These are phyloP conservation scores for Pogostemon cablin DNA, from an alignment of 257 asterid species.

Conservation along the genomic window DNA sequence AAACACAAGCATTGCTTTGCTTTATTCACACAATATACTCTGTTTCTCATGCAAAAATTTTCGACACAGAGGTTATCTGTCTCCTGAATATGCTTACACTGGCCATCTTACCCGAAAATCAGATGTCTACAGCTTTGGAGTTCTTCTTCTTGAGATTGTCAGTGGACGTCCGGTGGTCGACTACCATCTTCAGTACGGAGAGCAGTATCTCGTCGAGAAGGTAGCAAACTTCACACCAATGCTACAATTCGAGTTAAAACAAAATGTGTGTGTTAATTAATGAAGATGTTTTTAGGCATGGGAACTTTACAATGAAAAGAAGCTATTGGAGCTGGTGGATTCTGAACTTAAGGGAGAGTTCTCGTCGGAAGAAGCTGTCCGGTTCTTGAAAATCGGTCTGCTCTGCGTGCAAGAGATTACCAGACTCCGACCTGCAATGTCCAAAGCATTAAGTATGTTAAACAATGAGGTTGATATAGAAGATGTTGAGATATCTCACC, in stretches of 20 bases:
- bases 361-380: conserved; percentile 50
- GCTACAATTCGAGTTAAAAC: neutral
- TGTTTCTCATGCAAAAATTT: conserved; percentile 17
- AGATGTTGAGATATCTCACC: conserved; percentile 46
- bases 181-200: conserved; percentile 63
- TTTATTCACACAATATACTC: neutral
- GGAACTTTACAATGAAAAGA: conserved; percentile 54
- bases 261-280: neutral
- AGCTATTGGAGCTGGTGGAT: conserved; percentile 53
- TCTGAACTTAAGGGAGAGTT: conserved; percentile 52
- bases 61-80: conserved; percentile 68
- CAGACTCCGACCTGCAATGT: conserved; percentile 68
- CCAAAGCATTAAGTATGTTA: conserved; percentile 62
- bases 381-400: conserved; percentile 64
- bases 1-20: neutral
- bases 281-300: conserved; percentile 50
- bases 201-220: conserved; percentile 74
- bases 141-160: conserved; percentile 64
- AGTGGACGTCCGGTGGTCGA: conserved; percentile 61
- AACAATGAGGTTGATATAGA: conserved; percentile 43
- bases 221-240: conserved; percentile 35
- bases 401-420: conserved; percentile 74
- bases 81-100: conserved; percentile 81
- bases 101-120: conserved; percentile 80
- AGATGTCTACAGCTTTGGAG: conserved; percentile 87